Evolutionary conservation across 345 rosid genomes (phyloP).

Genomic region (Populus deltoides): DNA sequence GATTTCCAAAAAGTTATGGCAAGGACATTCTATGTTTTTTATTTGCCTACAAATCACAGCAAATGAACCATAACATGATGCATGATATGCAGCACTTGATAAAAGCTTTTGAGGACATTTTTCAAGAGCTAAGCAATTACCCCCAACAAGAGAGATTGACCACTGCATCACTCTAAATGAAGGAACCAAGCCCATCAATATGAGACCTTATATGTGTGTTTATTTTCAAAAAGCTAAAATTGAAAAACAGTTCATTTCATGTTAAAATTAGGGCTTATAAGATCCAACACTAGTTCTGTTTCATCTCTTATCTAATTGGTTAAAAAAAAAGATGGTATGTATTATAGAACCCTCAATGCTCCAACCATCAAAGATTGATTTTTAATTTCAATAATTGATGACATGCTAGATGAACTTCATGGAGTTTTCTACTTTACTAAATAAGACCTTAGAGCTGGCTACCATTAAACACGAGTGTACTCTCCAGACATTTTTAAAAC

Average conservation of each 20-base stretch:
- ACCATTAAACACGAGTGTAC: no score
- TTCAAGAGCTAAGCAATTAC: neutral
- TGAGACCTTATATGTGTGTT: neutral
- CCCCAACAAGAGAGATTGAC: neutral
- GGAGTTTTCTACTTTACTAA: no score
- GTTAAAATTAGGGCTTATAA: no score
- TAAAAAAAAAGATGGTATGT: neutral
- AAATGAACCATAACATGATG: accelerated
- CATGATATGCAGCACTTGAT: neutral
- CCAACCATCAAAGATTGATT: no score
- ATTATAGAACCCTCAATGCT: no score
- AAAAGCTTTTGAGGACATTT: neutral
- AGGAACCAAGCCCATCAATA: neutral
- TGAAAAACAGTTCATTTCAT: neutral
- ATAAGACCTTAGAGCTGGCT: no score
- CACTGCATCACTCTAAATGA: neutral
- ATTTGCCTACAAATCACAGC: neutral
- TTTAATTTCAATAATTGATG: no score
- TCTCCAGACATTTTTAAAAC: no score
- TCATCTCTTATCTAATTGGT: neutral
- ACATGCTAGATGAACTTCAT: no score
- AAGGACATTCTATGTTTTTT: neutral
- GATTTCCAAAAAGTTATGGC: neutral
- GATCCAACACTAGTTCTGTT: neutral
- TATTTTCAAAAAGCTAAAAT: neutral